Base-by-base conservation (phyloP, 1,284 basidiomycete species). In the Malassezia caprae region DNA sequence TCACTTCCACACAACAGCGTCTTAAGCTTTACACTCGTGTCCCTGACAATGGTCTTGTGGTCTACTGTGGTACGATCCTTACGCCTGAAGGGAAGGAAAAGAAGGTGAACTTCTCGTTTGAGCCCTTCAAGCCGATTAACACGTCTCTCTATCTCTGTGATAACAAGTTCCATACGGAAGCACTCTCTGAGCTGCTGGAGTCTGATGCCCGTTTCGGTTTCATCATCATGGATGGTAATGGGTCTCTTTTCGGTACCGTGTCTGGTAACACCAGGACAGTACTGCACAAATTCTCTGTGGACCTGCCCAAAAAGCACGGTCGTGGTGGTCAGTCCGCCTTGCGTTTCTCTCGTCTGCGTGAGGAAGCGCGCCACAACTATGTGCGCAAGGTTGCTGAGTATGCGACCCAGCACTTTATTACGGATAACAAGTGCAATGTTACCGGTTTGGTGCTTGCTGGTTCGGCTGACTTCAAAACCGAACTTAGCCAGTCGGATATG, bases 261-360 rank as follows among this genome's bases (percentile, higher is more conserved):
- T 84, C 90, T 0, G 94, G 94, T 51, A 99, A 98, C 78, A 96
- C 94, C 19, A 88, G 94, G 65, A 91, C 96, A 62, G 83, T 99
- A 50, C 81, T 96, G 55, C 90, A 98, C 79, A 99, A 98, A 77
- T 94, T 99, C 79, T 90, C 87, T 32, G 94, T 99, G 75, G 94
- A 98, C 78, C 82, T 99, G 19, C 94, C 94, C 48, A 99, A 98
- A 81, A 99, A 99, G 81, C 94, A 98, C 77, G 90, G 90, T 67
- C 93, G 94, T 82, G 94, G 94, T 85, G 94, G 94, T 79, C 94
- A 99, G 78, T 99, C 94, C 58, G 94, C 94, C 27, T 81, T 98
- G 51, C 94, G 94, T 88, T 99, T 99, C 84, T 89, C 93, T 37
- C 93, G 94, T 83, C 84, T 99, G 56, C 88, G 94, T 76, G 94